phyloP scores from a whole-genome alignment of 352 stramenopile genomes.

The Pythium insidiosum region DNA sequence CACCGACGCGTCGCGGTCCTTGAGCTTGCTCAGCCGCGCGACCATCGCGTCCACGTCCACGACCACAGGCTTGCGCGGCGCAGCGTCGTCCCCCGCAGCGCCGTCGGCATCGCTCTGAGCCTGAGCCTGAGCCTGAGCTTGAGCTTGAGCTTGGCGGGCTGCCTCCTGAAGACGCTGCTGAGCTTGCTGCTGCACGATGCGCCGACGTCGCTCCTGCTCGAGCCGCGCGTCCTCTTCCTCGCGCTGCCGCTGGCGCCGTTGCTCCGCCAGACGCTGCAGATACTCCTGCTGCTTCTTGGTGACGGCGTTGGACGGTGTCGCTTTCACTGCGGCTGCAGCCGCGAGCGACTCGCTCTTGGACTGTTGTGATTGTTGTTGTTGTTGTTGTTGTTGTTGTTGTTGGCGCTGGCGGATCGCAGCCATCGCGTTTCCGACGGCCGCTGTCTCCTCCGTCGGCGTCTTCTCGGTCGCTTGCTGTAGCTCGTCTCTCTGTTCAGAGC shows the following conservation, averaged over 20 bases:
- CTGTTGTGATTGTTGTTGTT: conserved; percentile 11
- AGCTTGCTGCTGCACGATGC: conserved; percentile 44
- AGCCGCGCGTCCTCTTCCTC: conserved; percentile 56
- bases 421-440: conserved; percentile 7
- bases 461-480: conserved; percentile 5
- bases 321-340: conserved; percentile 6
- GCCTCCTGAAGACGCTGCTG: conserved; percentile 47
- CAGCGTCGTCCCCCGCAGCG: conserved; percentile 31
- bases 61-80: conserved; percentile 18
- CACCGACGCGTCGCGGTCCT: conserved; percentile 54
- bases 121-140: not conserved
- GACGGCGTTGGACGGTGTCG: conserved; percentile 24
- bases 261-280: conserved; percentile 41
- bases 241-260: conserved; percentile 59
- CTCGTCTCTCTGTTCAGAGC: conserved; percentile 1
- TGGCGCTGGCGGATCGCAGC: conserved; percentile 2
- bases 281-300: conserved; percentile 68
- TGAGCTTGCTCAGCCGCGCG: conserved; percentile 66
- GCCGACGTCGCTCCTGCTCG: conserved; percentile 43
- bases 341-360: not conserved
- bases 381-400: too few relatives aligned
- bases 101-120: too few relatives aligned
- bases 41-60: conserved; percentile 65
- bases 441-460: not conserved
- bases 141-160: conserved; percentile 16